Percentiles rank a stretch among this genome's conserved stretches.
phyloP scores from a whole-genome alignment of 495 filamentous ascomycete genomes.

The Neurospora sp. region DNA sequence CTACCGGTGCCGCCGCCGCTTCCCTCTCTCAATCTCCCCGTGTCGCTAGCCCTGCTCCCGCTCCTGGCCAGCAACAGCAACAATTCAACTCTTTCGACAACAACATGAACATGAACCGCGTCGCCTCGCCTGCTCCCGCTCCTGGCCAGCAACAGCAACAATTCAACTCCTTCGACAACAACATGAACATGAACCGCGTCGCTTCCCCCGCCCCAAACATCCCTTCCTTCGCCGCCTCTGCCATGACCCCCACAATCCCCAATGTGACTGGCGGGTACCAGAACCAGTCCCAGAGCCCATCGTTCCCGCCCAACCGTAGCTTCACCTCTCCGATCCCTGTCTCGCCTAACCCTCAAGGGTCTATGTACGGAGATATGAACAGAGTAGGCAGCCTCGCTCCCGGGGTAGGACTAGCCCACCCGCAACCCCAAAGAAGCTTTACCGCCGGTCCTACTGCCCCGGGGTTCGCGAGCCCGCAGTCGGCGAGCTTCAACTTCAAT shows the following conservation, averaged over 20 bases:
- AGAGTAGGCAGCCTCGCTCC: constrained; percentile 16
- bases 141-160: constrained; percentile 1
- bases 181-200: neutral
- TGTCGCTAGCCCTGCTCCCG: constrained; percentile 9
- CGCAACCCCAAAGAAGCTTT: constrained; percentile 23
- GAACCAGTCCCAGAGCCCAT: constrained; percentile 7
- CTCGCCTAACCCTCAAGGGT: constrained; percentile 19
- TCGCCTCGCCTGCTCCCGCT: neutral
- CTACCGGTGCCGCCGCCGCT: constrained; percentile 17
- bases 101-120: neutral
- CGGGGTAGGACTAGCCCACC: constrained; percentile 3
- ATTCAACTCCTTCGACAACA: neutral
- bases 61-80: constrained; percentile 4
- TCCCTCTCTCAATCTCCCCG: constrained; percentile 17
- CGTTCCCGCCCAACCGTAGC: constrained; percentile 18
- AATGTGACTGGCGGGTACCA: constrained; percentile 8
- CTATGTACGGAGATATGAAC: constrained; percentile 10
- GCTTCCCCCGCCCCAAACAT: neutral
- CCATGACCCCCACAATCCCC: constrained; percentile 18
- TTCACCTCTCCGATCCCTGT: constrained; percentile 21
- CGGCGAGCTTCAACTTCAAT: neutral
- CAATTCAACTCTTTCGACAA: neutral
- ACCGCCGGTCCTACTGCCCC: constrained; percentile 3
- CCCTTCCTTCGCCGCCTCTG: neutral
- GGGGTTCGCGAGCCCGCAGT: neutral